A percentile compares a stretch with the other conserved stretches of the same genome.
Conservation (phyloP, 495 filamentous ascomycete genomes). For the Daldinia loculata region DNA sequence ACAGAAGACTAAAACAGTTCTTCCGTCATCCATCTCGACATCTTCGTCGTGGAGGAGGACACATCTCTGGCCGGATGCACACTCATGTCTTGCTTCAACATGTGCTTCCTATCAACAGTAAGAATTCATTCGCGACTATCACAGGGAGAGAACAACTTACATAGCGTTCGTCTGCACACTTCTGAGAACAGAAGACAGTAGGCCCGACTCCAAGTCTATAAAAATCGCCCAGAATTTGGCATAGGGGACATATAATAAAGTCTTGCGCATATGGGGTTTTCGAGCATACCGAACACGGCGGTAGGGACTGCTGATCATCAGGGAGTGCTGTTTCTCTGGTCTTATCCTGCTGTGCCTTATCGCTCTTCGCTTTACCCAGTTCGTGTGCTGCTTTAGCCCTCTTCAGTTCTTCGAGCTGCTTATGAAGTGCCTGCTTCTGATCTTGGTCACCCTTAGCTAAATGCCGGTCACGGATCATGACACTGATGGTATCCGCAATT, state of each 20-base stretch:
- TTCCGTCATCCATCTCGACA: slow-evolving; percentile 37
- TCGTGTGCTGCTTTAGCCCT: slow-evolving; percentile 56
- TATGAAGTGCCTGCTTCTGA: slow-evolving; percentile 47
- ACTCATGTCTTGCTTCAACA: slow-evolving; percentile 36
- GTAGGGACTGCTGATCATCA: slow-evolving; percentile 46
- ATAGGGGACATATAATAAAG: slow-evolving; percentile 52
- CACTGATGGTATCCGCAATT: slow-evolving; percentile 51
- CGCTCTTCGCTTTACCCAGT: slow-evolving; percentile 50
- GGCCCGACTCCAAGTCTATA: slow-evolving; percentile 36
- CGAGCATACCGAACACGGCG: slow-evolving; percentile 51
- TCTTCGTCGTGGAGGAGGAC: slow-evolving; percentile 35
- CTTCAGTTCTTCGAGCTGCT: slow-evolving; percentile 53
- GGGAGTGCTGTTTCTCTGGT: slow-evolving; percentile 37
- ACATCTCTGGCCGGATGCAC: slow-evolving; percentile 40
- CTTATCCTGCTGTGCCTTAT: slow-evolving; percentile 47
- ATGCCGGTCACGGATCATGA: slow-evolving; percentile 51
- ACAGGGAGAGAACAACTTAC: slow-evolving; percentile 44
- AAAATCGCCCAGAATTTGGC: slow-evolving; percentile 48
- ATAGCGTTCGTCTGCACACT: slow-evolving; percentile 52
- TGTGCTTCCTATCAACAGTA: slow-evolving; percentile 34
- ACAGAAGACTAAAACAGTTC: slow-evolving; percentile 46
- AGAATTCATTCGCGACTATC: slow-evolving; percentile 10
- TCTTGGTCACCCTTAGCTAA: slow-evolving; percentile 43
- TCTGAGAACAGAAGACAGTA: slow-evolving; percentile 56
- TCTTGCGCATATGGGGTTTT: slow-evolving; percentile 37